Evolutionary conservation across 345 rosid genomes (phyloP), one percentile per base, ranked within the genome.

Genomic region (Hibiscus tridactylites): DNA sequence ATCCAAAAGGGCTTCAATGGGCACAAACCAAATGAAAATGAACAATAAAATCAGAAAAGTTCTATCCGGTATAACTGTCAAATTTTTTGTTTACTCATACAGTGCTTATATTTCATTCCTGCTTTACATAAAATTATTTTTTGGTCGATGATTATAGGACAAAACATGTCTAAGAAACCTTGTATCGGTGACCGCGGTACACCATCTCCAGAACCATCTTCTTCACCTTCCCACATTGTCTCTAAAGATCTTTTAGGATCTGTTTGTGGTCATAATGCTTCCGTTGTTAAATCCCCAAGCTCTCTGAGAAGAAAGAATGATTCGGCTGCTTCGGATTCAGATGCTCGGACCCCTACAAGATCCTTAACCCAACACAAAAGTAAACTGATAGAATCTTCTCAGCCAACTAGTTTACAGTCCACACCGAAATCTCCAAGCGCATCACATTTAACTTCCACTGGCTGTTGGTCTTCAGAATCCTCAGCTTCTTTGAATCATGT

Each of bases 91-190:
- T 73, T 21, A 9, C 42, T 24, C 9, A 6, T 3, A 24, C 21
- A 13, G 35, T 9, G 21, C 12, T n/a, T 69, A 9, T 24, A 33
- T 46, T 9, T 35, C 56, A 0, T 29, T 16, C 11, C 19, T 29
- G 19, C 29, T 24, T 33, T n/a, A 53, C 21, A 53, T 53, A 46
- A 49, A 31, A 1, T 10, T 7, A 10, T 39, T 57, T 29, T 64
- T 33, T 33, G 6, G 44, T 8, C 58, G 37, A 56, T 57, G 46
- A 31, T 28, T 73, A 10, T 77, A 86, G 88, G 80, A 57, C 74
- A 78, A 69, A 67, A 9, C 12, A 68, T 65, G 73, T 37, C 71
- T 29, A 80, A 79, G 73, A 74, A 77, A 78, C 70, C 76, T 61
- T 76, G 78, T 58, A 11, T 71, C 59, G 64, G 65, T 13, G 65